phyloP scores from a whole-genome alignment of 306 rosid genomes.

The Cicer cuneatum region DNA sequence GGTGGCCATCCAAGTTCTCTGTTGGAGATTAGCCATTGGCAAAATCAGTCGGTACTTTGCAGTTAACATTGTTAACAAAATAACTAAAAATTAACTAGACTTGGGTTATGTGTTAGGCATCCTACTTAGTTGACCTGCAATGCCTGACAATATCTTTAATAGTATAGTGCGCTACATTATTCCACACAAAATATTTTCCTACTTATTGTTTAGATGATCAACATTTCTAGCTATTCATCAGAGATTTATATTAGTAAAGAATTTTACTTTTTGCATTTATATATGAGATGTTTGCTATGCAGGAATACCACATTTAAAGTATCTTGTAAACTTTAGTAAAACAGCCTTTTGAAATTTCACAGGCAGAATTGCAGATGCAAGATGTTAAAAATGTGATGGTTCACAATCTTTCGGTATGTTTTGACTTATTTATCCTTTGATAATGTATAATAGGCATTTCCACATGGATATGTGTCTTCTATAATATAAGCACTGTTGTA shows the following conservation, averaged over 20 bases:
- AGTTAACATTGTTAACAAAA: neutral
- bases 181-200: neutral
- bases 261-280: neutral
- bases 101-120: neutral
- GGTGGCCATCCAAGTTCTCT: neutral
- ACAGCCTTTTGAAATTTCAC: constrained; percentile 46
- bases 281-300: neutral
- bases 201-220: neutral
- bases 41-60: neutral
- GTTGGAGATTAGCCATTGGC: neutral
- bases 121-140: constrained; percentile 15
- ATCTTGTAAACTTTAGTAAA: neutral
- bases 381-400: constrained; percentile 80
- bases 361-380: constrained; percentile 97
- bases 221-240: constrained; percentile 13
- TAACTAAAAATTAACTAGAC: neutral
- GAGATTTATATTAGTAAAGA: neutral
- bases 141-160: neutral
- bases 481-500: constrained; percentile 8
- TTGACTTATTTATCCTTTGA: constrained; percentile 28
- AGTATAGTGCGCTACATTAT: neutral
- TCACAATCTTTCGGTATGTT: constrained; percentile 89
- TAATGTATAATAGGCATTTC: constrained; percentile 9
- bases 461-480: constrained; percentile 14
- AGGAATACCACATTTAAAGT: constrained; percentile 18